Evolutionary conservation across 495 filamentous ascomycete species (phyloP).

Genomic region (Penicillium salamii): DNA sequence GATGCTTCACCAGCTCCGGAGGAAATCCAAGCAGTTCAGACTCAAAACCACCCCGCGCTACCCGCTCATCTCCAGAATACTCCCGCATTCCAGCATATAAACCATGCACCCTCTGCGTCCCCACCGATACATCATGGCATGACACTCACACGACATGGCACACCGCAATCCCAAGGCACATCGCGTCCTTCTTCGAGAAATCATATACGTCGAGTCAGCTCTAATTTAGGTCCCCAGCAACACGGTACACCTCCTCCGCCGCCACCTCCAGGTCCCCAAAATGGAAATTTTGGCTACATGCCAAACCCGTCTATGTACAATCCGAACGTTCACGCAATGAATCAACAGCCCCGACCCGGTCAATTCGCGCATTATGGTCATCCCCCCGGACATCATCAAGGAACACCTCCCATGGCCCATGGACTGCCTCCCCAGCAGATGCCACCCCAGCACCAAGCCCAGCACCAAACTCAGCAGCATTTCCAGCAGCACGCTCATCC

Average conservation of each 20-base stretch:
- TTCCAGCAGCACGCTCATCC: slow-evolving; percentile 43
- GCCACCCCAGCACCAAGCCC: slow-evolving; percentile 31
- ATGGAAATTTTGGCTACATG: slow-evolving; percentile 76
- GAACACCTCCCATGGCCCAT: slow-evolving; percentile 14
- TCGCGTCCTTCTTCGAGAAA: slow-evolving; percentile 84
- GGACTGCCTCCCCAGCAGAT: slow-evolving; percentile 25
- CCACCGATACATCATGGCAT: slow-evolving; percentile 84
- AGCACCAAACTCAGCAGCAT: slow-evolving; percentile 34
- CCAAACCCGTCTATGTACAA: slow-evolving; percentile 83
- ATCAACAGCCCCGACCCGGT: slow-evolving; percentile 40
- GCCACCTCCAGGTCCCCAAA: slow-evolving; percentile 61
- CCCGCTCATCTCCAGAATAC: slow-evolving; percentile 76
- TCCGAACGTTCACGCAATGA: slow-evolving; percentile 55
- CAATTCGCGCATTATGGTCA: slow-evolving; percentile 51
- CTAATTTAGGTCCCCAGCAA: slow-evolving; percentile 66
- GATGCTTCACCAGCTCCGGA: slow-evolving; percentile 63
- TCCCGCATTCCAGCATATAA: slow-evolving; percentile 71
- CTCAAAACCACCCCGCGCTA: slow-evolving; percentile 49
- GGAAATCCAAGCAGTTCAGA: slow-evolving; percentile 45
- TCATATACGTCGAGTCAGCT: slow-evolving; percentile 70
- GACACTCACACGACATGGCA: slow-evolving; percentile 69
- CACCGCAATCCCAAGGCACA: slow-evolving; percentile 70
- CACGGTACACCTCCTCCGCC: slow-evolving; percentile 56
- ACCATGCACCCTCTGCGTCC: slow-evolving; percentile 83
- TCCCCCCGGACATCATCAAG: slow-evolving; percentile 33